Percentiles rank a stretch among this genome's conserved stretches.
phyloP scores from a whole-genome alignment of 2,329 filamentous ascomycete species.

The Sporothrix curviconia region DNA sequence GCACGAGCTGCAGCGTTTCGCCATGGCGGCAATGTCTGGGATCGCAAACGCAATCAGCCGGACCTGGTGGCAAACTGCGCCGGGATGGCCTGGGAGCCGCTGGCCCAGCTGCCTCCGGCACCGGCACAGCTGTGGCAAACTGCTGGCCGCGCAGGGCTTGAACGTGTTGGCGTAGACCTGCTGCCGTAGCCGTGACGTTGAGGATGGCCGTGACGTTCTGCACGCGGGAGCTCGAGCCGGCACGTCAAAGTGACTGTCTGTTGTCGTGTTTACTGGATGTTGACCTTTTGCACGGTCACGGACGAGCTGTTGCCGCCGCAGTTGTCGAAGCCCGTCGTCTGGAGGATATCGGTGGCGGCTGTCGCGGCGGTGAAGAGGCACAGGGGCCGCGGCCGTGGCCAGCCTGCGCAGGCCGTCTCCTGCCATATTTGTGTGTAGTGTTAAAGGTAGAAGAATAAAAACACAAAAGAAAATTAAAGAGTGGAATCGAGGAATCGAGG shows the following conservation, averaged over 20 bases:
- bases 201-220: conserved; percentile 78
- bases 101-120: conserved; percentile 68
- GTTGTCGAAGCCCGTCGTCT: conserved; percentile 72
- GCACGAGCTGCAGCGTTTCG: conserved; percentile 70
- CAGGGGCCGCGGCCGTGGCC: conserved; percentile 17
- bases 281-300: conserved; percentile 65
- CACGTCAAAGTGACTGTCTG: conserved; percentile 76
- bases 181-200: conserved; percentile 74
- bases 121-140: conserved; percentile 76
- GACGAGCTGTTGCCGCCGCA: conserved; percentile 49
- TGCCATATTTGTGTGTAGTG: not conserved
- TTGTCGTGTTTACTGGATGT: conserved; percentile 73
- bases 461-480: not conserved
- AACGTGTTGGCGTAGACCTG: conserved; percentile 73
- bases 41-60: conserved; percentile 84
- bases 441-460: not conserved
- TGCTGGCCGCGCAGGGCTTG: conserved; percentile 68
- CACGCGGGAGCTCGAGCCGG: conserved; percentile 63
- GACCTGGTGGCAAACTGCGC: conserved; percentile 64
- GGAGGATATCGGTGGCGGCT: conserved; percentile 63
- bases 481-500: no score
- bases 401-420: conserved; percentile 14
- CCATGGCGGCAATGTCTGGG: conserved; percentile 82
- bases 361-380: conserved; percentile 33
- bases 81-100: conserved; percentile 66